These are phyloP conservation scores for Thinopyrum elongatum DNA, from an alignment of 176 grass and related monocot species.

Conservation along the genomic window DNA sequence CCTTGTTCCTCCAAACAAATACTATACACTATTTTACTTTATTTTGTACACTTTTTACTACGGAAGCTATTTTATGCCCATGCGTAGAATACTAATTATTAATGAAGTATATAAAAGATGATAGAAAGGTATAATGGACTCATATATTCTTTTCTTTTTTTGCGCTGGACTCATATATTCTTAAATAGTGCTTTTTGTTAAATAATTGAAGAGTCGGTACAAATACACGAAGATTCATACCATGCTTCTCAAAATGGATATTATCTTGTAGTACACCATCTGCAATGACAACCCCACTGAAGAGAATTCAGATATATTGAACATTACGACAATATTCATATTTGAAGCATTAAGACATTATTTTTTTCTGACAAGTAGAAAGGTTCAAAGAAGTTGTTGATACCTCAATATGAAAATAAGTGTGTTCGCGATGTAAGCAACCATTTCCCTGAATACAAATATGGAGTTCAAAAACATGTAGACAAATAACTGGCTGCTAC, in stretches of 20 bases:
- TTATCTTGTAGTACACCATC: constrained; percentile 82
- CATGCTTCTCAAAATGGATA: constrained; percentile 83
- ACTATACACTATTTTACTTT: no score
- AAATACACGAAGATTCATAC: constrained; percentile 46
- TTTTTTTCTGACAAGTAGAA: not conserved
- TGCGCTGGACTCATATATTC: no score
- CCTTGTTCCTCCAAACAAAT: not conserved
- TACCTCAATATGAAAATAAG: constrained; percentile 99
- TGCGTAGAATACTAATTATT: no score
- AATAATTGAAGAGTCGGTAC: constrained; percentile 9
- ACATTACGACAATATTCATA: not conserved
- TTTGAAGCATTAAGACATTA: not conserved
- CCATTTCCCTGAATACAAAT: constrained; percentile 80
- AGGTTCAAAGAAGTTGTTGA: not conserved
- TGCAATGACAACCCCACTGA: constrained; percentile 96
- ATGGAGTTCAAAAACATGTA: not conserved
- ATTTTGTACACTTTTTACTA: no score
- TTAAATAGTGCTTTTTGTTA: not conserved
- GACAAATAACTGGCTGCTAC: not conserved
- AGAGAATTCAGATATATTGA: constrained; percentile 32
- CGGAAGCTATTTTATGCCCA: no score
- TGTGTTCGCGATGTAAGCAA: constrained; percentile 94
- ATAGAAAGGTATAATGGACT: no score
- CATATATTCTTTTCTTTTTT: not conserved
- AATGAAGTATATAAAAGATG: no score